Evolutionary conservation across 768 basidiomycete genomes (phyloP).

Genomic region (Hypholoma fasciculare): DNA sequence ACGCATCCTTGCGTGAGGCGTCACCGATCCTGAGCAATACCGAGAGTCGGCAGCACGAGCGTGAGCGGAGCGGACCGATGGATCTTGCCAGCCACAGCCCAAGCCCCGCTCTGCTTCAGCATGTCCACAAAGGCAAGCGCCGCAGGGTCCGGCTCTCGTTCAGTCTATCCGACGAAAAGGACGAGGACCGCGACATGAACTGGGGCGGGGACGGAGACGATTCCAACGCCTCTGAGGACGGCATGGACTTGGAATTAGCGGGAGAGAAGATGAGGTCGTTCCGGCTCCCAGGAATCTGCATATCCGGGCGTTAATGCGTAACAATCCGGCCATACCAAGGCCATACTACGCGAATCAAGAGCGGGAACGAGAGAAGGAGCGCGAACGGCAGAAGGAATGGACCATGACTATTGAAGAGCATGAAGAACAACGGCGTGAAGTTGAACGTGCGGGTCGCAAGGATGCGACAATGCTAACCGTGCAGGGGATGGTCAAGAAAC

Average conservation of each 20-base stretch:
- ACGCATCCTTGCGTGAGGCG: neutral
- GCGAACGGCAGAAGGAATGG: neutral
- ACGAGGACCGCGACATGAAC: neutral
- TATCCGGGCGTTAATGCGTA: no score
- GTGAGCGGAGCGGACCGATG: constrained; percentile 2
- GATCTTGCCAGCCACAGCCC: neutral
- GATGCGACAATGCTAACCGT: neutral
- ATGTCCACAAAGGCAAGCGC: neutral
- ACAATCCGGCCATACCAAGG: neutral
- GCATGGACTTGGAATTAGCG: no score
- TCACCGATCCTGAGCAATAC: neutral
- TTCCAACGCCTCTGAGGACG: neutral
- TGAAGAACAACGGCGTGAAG: neutral
- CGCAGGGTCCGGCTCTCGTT: neutral
- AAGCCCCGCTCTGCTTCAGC: neutral
- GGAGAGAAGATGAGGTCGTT: no score
- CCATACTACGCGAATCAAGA: neutral
- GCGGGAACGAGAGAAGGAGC: neutral
- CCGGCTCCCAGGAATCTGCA: no score
- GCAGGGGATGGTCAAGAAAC: neutral
- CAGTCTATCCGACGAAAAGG: neutral
- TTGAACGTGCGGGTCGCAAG: neutral
- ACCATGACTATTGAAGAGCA: neutral
- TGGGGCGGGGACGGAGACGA: neutral
- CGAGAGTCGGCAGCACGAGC: neutral